Base-by-base conservation (phyloP, 805 yeast species). In the Saccharomyces jurei region DNA sequence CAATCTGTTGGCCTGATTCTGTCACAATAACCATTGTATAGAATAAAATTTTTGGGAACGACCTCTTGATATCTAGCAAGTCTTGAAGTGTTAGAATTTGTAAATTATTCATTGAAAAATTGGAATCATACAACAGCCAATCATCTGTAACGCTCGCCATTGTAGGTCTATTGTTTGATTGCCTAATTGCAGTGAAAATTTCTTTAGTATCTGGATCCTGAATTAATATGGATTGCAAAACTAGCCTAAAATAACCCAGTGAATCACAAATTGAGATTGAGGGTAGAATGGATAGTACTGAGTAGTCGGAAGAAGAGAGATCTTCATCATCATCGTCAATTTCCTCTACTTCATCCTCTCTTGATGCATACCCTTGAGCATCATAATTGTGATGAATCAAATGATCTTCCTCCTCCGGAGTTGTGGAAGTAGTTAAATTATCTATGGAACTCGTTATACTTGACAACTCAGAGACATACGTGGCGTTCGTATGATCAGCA, bases 91-190 rank as follows among this genome's bases (percentile, higher is more conserved):
- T 55, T 32, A 60, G 51, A 51, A 62, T 59, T 29, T 54, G 56
- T 47, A 74, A 56, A 56, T 74, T 74, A 28, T 66, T 59, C 63
- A 74, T 59, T 11, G 73, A 65, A 54, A 73, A 74, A 1, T 63
- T 58, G 3, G 70, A 64, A 57, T 74, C 78, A 52, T 74, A 74
- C 4, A 74, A 56, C 13, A 74, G 57, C 78, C 78, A 74, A 48
- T 74, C 76, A 50, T 74, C 77, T 14, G 66, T 65, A 41, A 70
- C 62, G 56, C 65, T 61, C 4, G 72, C 71, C 8, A 56, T 61
- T 22, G 61, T 58, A 1, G 66, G 65, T 36, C 61, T 63, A 49
- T 62, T 64, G 41, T 60, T 59, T 6, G 63, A 60, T 52, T 70
- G 71, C 50, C 71, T 65, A 2, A 70, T 66, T 1, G 71, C 72